These are phyloP conservation scores for Yamadazyma sp. DNA, from an alignment of 805 yeast species.

Conservation along the genomic window DNA sequence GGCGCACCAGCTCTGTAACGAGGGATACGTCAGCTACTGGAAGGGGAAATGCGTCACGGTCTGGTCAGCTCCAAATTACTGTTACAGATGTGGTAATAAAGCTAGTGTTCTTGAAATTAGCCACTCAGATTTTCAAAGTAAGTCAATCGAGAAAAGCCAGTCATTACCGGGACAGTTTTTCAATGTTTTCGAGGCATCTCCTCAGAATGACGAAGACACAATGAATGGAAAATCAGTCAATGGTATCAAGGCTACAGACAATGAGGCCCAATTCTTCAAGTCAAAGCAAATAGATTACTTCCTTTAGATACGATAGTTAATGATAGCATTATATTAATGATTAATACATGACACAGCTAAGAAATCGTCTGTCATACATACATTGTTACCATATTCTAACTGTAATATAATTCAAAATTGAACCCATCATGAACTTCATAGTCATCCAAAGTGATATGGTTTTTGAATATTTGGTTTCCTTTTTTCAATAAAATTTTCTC, in stretches of 20 bases:
- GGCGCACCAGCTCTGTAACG: constrained; percentile 96
- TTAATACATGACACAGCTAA: constrained; percentile 1
- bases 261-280: constrained; percentile 4
- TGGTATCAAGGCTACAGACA: constrained; percentile 21
- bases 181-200: constrained; percentile 96
- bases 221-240: constrained; percentile 40
- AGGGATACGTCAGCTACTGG: constrained; percentile 92
- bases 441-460: constrained; percentile 89
- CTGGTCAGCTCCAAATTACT: constrained; percentile 98
- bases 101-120: constrained; percentile 92
- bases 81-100: constrained; percentile 94
- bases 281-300: constrained; percentile 52
- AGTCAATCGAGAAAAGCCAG: constrained; percentile 6
- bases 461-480: constrained; percentile 81
- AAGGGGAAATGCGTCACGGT: constrained; percentile 90
- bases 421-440: constrained; percentile 91
- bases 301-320: constrained; percentile 23
- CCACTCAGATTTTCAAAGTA: constrained; percentile 44
- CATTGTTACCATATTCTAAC: constrained; percentile 31
- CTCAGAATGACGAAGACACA: constrained; percentile 75
- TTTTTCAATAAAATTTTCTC: constrained; percentile 73
- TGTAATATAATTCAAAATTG: constrained; percentile 79
- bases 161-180: constrained; percentile 60
- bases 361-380: no score
- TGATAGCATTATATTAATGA: constrained; percentile 7